Evolutionary conservation across 805 yeast species (phyloP), one percentile per base, ranked within the genome.

Genomic region (Hanseniaspora mollemarum): DNA sequence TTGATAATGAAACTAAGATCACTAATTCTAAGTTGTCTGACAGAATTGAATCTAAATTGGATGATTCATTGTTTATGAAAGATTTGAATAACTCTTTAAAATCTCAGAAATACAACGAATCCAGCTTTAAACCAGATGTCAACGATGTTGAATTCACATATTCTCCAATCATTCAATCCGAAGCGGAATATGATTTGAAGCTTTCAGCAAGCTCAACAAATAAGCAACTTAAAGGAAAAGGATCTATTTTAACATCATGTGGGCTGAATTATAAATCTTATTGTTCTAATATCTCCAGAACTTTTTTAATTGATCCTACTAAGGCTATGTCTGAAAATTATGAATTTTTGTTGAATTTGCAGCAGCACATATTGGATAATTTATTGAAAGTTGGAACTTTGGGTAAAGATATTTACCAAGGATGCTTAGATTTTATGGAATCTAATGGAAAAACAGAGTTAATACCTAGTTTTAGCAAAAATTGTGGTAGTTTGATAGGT

Each of bases 101-200:
- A n/a, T 40, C 52, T 7, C 49, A 62, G 33, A 58, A 63, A 35
- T 66, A 66, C 8, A 45, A 51, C n/a, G 24, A 46, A 10, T 22
- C 57, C 7, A 81, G 83, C 42, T 69, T 75, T 31, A 90, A 83
- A 50, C 82, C 87, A 54, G 94, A 87, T 59, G 70, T 81, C 4
- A 78, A 77, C 54, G 76, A 78, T 55, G 68, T 90, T 19, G 97
- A 90, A 63, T 90, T 96, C 96, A 84, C 94, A 57, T 87, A 85
- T 65, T 78, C 87, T 51, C 96, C 97, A 26, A 84, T 87, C 48
- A 75, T 87, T 49, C 94, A 87, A 68, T 82, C 94, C 58, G 94
- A 94, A 50, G 87, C 86, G 32, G 78, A 79, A 51, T 88, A 80
- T 61, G 95, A 87, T 64, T 71, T 88, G 60, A 80, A 75, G 59